Conservation (phyloP, 352 stramenopile species). For the Pythium pectinolyticum region DNA sequence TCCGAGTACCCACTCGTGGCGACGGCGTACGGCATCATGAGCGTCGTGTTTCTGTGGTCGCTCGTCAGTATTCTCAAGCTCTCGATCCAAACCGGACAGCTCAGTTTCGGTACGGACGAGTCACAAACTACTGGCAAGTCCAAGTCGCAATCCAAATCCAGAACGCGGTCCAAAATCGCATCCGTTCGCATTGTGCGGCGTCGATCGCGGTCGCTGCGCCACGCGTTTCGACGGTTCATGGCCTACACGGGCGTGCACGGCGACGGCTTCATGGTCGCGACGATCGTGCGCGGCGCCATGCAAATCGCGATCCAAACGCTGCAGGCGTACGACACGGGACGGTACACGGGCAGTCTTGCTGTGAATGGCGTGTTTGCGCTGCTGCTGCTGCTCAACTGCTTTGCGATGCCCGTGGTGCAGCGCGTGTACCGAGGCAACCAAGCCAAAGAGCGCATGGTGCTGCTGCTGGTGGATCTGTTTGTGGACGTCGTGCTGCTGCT, state of each 20-base stretch:
- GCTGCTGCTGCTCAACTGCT: slow-evolving; percentile 24
- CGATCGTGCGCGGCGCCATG: slow-evolving; percentile 15
- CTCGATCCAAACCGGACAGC: neutral
- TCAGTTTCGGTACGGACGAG: neutral
- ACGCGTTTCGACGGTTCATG: neutral
- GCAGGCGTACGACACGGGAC: slow-evolving; percentile 22
- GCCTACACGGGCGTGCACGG: slow-evolving; percentile 13
- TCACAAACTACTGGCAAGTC: no score
- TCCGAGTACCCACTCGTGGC: slow-evolving; percentile 10
- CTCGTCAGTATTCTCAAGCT: neutral
- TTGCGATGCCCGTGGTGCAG: slow-evolving; percentile 7
- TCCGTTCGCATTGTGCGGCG: neutral
- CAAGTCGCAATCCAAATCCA: neutral
- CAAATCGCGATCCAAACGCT: slow-evolving; percentile 21
- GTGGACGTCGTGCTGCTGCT: slow-evolving; percentile 24
- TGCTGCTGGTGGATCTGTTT: slow-evolving; percentile 18
- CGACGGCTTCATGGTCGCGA: slow-evolving; percentile 21
- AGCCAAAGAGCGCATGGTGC: slow-evolving; percentile 1
- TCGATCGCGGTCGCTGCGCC: neutral
- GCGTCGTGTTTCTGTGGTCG: neutral
- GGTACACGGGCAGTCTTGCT: slow-evolving; percentile 16
- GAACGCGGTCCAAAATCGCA: neutral
- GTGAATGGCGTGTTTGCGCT: slow-evolving; percentile 16
- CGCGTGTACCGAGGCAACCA: neutral
- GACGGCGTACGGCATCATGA: neutral